These are phyloP conservation scores for Neckera pumila DNA, from an alignment of 225 moss, liverwort and hornwort genomes.

Conservation along the genomic window DNA sequence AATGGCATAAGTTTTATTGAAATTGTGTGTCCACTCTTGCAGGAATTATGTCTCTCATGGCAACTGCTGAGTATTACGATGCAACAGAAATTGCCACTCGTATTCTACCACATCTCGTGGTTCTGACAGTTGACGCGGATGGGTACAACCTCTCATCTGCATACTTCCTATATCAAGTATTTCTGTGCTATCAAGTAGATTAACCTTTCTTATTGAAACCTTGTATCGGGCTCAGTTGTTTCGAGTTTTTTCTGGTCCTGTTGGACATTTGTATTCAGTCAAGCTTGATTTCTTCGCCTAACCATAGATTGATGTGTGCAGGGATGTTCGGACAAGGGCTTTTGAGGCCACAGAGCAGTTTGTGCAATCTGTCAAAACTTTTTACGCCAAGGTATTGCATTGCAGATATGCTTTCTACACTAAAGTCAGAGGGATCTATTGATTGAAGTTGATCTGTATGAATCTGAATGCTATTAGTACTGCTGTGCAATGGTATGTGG, in stretches of 20 bases:
- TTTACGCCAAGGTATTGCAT: slow-evolving; percentile 46
- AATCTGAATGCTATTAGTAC: neutral
- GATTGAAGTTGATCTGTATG: neutral
- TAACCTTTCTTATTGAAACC: neutral
- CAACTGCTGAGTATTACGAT: slow-evolving; percentile 85
- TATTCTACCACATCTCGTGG: slow-evolving; percentile 88
- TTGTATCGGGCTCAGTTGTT: neutral
- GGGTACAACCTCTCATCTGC: slow-evolving; percentile 25
- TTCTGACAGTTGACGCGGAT: slow-evolving; percentile 82
- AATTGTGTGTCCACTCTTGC: neutral
- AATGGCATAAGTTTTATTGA: neutral
- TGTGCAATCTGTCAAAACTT: slow-evolving; percentile 60
- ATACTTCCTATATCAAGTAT: neutral
- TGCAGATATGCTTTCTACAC: neutral
- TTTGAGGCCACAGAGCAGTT: slow-evolving; percentile 77
- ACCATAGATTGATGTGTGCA: slow-evolving; percentile 11
- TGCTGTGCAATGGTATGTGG: neutral
- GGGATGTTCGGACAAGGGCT: slow-evolving; percentile 82
- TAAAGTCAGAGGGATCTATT: neutral
- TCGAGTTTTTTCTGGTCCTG: neutral
- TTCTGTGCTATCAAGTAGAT: neutral
- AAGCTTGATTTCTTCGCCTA: neutral
- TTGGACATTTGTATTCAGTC: neutral
- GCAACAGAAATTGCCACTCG: slow-evolving; percentile 85
- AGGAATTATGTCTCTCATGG: slow-evolving; percentile 95